Base-by-base conservation (phyloP, 371 early-diverging fungal species). In the Choanephora cucurbitarum region DNA sequence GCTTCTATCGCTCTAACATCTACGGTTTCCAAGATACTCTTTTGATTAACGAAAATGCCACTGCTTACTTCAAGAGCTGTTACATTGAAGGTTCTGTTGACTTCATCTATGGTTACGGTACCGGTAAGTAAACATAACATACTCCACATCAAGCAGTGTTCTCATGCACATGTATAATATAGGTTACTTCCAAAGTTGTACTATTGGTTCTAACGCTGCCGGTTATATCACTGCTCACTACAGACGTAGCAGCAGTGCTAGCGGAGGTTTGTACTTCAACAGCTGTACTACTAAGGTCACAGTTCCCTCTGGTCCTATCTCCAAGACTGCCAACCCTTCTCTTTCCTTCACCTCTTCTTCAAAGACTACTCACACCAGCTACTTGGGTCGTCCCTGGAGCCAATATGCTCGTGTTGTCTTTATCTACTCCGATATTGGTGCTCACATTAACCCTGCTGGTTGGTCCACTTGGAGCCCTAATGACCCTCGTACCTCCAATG, bases 41-140 rank as follows among this genome's bases (percentile, higher is more conserved):
- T 17, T 58, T 73, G 31, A 55, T 72, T 15, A 49, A 60, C 1
- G 33, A 37, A 13, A 57, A 66, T 5, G 43, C 51, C 10, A 49
- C 43, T 5, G 56, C 61, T n/a, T 72, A 64, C 46, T 74, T 72
- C 23, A 60, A 59, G 40, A 52, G 68, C 28, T 60, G 64, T 39
- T 66, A 62, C 21, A 56, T 72, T 51, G 67, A 66, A 39, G 72
- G 72, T 17, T 58, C 67, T 53, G 69, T 70, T 14, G 72, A 74
- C 48, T 71, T 64, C 28, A 65, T 74, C 44, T 74, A 57, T 43
- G 74, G 73, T 14, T 55, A 60, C 47, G 58, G 62, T 11, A 34
- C 23, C 13, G 66, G 54, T 43, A n/a, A n/a, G n/a, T n/a, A n/a
- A n/a, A n/a, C n/a, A n/a, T n/a, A n/a, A n/a, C n/a, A n/a, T n/a